These are phyloP conservation scores for Alternaria infectoria DNA, from an alignment of 2,329 filamentous ascomycete genomes.

Conservation along the genomic window DNA sequence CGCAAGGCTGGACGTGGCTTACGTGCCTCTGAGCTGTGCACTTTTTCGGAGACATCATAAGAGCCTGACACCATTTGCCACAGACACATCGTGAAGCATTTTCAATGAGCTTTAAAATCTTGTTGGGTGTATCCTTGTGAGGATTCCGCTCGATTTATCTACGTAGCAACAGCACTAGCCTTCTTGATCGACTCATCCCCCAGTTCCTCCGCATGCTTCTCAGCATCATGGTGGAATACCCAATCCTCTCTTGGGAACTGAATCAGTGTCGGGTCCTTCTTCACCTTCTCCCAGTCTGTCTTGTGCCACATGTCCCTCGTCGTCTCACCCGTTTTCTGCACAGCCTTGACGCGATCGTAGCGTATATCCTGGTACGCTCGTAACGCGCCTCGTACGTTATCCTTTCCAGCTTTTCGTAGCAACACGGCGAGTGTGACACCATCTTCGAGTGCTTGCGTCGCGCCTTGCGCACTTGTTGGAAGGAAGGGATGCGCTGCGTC, in stretches of 20 bases:
- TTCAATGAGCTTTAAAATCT: background rate
- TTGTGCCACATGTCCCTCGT: conserved; percentile 46
- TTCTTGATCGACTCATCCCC: conserved; percentile 37
- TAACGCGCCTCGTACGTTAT: conserved; percentile 36
- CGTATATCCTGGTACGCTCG: conserved; percentile 44
- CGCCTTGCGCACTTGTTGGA: conserved; percentile 61
- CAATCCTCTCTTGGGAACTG: conserved; percentile 42
- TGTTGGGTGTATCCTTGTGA: background rate
- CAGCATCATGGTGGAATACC: conserved; percentile 42
- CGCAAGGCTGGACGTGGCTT: background rate
- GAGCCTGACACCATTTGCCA: background rate
- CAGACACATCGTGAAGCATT: background rate
- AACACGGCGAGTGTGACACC: conserved; percentile 39
- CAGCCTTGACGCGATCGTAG: conserved; percentile 42
- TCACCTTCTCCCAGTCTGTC: conserved; percentile 44
- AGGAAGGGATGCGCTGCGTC: conserved; percentile 63
- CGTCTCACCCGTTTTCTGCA: conserved; percentile 45
- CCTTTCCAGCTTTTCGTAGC: conserved; percentile 35
- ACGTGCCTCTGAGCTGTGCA: background rate
- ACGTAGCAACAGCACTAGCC: conserved; percentile 5
- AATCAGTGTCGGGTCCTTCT: conserved; percentile 36
- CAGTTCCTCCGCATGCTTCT: conserved; percentile 37
- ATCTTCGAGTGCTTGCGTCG: conserved; percentile 62
- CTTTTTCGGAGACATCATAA: background rate
- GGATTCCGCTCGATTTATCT: background rate